These are phyloP conservation scores for Pichia membranifaciens DNA, from an alignment of 805 yeast species.

Conservation along the genomic window DNA sequence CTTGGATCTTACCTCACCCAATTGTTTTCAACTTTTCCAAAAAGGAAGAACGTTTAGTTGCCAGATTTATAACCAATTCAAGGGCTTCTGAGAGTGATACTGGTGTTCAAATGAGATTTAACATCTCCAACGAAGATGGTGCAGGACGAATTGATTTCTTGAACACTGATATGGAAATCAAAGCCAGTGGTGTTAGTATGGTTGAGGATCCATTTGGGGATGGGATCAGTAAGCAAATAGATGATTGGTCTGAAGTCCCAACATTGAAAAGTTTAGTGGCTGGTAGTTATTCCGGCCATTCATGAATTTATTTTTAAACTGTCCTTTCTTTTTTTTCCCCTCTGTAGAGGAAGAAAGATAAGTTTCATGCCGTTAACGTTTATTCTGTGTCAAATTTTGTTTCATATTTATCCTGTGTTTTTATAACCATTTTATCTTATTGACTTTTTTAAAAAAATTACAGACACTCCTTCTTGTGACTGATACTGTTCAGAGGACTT, in stretches of 20 bases:
- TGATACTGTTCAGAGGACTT: too few relatives aligned
- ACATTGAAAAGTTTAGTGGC: constrained; percentile 42
- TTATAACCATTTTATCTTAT: background rate
- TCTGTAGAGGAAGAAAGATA: background rate
- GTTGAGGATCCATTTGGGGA: constrained; percentile 33
- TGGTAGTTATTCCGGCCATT: constrained; percentile 44
- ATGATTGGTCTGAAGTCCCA: constrained; percentile 35
- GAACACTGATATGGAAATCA: constrained; percentile 33
- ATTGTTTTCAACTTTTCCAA: constrained; percentile 31
- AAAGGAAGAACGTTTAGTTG: constrained; percentile 65
- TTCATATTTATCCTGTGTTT: background rate
- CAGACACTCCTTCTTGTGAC: too few relatives aligned
- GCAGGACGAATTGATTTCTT: constrained; percentile 39
- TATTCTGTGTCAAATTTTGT: too few relatives aligned
- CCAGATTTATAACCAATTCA: constrained; percentile 76
- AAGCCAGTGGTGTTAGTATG: constrained; percentile 21
- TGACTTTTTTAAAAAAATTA: too few relatives aligned
- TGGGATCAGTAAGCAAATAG: constrained; percentile 13
- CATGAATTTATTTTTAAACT: background rate
- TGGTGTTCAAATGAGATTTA: constrained; percentile 68
- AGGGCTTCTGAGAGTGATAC: constrained; percentile 63
- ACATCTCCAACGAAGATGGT: constrained; percentile 39
- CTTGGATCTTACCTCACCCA: constrained; percentile 63
- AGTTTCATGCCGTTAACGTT: too few relatives aligned
- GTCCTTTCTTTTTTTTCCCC: background rate